These are phyloP conservation scores for Saccharomycopsis fibuligera DNA, from an alignment of 805 yeast species.

Conservation along the genomic window DNA sequence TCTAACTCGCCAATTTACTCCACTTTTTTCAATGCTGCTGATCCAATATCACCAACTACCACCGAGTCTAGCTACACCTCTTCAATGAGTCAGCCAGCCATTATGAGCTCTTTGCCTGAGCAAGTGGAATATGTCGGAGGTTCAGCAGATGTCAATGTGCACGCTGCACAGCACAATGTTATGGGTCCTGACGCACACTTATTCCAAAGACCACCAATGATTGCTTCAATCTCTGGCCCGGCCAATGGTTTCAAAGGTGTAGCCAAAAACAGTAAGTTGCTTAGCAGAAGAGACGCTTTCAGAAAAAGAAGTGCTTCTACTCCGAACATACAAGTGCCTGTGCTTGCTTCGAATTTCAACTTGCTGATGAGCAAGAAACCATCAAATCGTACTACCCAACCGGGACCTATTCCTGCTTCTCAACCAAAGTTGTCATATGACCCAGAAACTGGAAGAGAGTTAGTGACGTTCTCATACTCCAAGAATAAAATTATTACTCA, in stretches of 20 bases:
- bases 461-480: slow-evolving; percentile 29
- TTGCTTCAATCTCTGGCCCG: neutral
- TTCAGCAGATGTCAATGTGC: neutral
- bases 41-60: slow-evolving; percentile 16
- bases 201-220: neutral
- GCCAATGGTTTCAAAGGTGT: neutral
- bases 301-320: slow-evolving; percentile 7
- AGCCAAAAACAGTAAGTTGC: slow-evolving; percentile 1
- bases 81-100: neutral
- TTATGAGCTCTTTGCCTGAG: neutral
- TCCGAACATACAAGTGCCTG: slow-evolving; percentile 2
- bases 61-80: slow-evolving; percentile 1
- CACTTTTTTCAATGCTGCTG: slow-evolving; percentile 3
- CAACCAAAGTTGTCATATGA: slow-evolving; percentile 25
- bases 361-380: slow-evolving; percentile 8
- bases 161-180: neutral
- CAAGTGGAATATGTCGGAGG: neutral
- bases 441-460: slow-evolving; percentile 27
- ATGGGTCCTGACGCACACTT: neutral
- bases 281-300: neutral
- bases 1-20: slow-evolving; percentile 7
- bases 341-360: slow-evolving; percentile 1
- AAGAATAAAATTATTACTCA: slow-evolving; percentile 26
- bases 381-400: slow-evolving; percentile 25
- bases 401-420: slow-evolving; percentile 32